Base-by-base conservation (phyloP, 1,284 basidiomycete species). In the Anthracocystis walkeri region DNA sequence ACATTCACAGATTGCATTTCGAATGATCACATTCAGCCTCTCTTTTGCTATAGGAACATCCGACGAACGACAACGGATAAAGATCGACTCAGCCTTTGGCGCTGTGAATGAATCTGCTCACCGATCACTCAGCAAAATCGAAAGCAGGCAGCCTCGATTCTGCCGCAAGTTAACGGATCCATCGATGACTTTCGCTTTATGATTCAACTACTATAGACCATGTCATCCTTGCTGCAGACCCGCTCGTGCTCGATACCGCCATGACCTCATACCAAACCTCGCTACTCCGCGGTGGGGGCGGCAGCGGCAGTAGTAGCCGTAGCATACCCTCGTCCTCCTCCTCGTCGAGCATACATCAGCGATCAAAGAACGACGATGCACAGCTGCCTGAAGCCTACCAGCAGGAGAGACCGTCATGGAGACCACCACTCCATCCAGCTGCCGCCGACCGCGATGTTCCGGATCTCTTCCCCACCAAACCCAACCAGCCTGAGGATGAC, bases 401-500 rank as follows among this genome's bases (percentile, higher is more conserved):
- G 55, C 73, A 81, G 48, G 58, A 75, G 46, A 63, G 65, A 10
- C 82, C 80, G 10, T 20, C 71, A 21, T 83, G 79, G 80, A 56
- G 82, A n/a, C 82, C 82, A 16, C 65, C 68, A 6, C 65, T 83
- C 12, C 80, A 81, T 53, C 78, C 80, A 16, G 49, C 52, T 16
- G 69, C 67, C 2, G 40, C 55, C 11, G 51, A 46, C 3, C 50
- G 65, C 8, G 71, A 71, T 29, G 58, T 63, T 82, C 90, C 91
- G 55, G 93, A 94, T 38, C 94, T 94, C 83, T 90, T 92, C 83
- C 94, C 94, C 42, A 92, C 94, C 4, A 88, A 90, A 58, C 90
- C 92, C 18, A 90, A 90, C 7, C 93, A 95, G 85, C 90, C 92
- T 29, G 95, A 97, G 85, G 94, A 97, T 81, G 86, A 90, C 4